Evolutionary conservation across 2,329 filamentous ascomycete genomes (phyloP).

Genomic region (Paraconiothyrium sp.): DNA sequence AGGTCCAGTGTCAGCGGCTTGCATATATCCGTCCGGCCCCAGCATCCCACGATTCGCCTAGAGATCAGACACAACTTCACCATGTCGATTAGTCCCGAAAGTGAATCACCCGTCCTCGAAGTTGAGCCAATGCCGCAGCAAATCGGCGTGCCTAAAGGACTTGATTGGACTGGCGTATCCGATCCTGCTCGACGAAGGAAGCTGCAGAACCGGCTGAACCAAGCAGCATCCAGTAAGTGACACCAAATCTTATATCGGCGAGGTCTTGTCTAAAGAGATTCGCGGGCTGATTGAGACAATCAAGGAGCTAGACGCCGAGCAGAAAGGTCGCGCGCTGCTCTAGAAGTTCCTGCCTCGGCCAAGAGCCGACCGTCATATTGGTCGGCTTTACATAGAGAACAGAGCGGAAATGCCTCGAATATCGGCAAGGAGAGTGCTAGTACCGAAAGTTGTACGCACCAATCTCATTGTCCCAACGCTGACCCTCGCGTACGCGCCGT

Average conservation of each 20-base stretch:
- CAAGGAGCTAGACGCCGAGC: constrained; percentile 6
- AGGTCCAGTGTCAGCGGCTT: constrained; percentile 1
- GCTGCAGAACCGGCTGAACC: constrained; percentile 32
- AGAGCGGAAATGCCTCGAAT: background rate
- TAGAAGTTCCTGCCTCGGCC: background rate
- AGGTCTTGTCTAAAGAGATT: background rate
- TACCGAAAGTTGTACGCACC: background rate
- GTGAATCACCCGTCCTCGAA: background rate
- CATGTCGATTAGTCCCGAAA: background rate
- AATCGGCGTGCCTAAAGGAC: background rate
- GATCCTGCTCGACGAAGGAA: constrained; percentile 26
- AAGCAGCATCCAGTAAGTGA: constrained; percentile 16
- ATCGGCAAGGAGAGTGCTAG: background rate
- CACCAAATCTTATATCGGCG: background rate
- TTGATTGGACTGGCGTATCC: constrained; percentile 31
- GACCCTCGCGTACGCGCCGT: constrained; percentile 21
- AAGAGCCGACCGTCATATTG: constrained; percentile 1
- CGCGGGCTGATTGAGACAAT: background rate
- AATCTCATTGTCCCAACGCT: background rate
- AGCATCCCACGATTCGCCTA: background rate
- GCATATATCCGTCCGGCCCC: constrained; percentile 1
- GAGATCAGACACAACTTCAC: background rate
- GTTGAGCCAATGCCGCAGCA: constrained; percentile 10
- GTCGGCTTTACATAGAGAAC: background rate
- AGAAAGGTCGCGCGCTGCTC: background rate